Evolutionary conservation across 2,329 filamentous ascomycete species (phyloP).

Genomic region (Trichoderma atroviride): DNA sequence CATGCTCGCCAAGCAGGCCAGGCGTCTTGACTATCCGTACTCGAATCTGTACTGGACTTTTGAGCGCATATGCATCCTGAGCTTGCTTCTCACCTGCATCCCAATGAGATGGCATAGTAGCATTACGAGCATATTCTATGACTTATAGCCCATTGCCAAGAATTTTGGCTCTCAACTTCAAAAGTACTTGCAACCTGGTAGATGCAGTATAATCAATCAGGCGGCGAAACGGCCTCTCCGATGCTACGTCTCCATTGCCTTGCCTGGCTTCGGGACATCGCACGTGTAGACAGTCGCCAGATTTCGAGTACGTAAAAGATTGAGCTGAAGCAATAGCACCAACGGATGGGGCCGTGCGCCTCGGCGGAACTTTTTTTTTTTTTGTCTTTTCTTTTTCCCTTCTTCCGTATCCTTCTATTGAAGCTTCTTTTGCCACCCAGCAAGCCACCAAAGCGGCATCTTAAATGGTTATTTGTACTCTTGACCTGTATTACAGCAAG

Average conservation of each 20-base stretch:
- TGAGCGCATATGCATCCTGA: neutral
- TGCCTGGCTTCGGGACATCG: neutral
- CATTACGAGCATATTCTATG: neutral
- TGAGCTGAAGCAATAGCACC: neutral
- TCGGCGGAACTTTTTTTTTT: conserved; percentile 1
- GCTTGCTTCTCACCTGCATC: neutral
- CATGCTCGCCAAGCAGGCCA: neutral
- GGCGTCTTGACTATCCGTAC: neutral
- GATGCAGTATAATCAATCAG: neutral
- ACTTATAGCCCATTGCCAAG: neutral
- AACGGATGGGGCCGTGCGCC: neutral
- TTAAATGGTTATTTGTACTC: neutral
- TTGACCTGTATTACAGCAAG: too few relatives aligned
- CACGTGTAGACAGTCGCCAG: neutral
- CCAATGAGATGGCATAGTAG: neutral
- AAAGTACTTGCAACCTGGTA: neutral
- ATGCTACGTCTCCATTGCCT: neutral
- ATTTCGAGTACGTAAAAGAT: conserved; percentile 17
- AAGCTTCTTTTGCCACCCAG: neutral
- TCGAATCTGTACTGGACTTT: neutral
- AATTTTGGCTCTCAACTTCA: neutral
- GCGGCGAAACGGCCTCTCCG: neutral
- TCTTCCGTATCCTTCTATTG: neutral
- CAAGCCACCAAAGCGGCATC: neutral
- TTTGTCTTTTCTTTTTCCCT: neutral